Conservation (phyloP, 306 rosid species). For the Fragaria vesca region DNA sequence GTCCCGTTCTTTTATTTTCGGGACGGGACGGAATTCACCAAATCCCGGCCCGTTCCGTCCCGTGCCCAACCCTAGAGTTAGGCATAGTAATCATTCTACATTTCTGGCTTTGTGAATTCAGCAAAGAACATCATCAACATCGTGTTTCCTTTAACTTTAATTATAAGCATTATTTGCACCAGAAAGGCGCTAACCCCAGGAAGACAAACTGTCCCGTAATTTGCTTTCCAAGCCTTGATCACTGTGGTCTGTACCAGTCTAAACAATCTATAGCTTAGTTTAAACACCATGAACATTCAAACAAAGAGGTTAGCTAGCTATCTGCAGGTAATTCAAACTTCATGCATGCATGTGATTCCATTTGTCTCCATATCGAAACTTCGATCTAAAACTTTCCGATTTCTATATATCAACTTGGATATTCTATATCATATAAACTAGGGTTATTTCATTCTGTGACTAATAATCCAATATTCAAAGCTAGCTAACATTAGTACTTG, state of each 20-base stretch:
- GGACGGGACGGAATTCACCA: no score
- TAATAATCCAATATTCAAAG: slow-evolving; percentile 3
- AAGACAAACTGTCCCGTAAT: slow-evolving; percentile 5
- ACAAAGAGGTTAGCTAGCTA: background rate
- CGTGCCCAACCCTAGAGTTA: background rate
- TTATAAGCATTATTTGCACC: background rate
- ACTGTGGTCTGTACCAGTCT: background rate
- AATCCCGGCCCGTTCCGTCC: no score
- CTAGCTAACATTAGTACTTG: background rate
- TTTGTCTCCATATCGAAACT: slow-evolving; percentile 27
- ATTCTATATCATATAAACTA: background rate
- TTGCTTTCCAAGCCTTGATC: slow-evolving; percentile 9
- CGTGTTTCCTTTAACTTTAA: background rate
- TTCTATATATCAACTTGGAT: slow-evolving; percentile 24
- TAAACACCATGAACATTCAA: background rate
- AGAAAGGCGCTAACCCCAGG: background rate
- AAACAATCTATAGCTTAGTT: background rate
- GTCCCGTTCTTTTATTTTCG: no score
- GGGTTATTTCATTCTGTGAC: background rate
- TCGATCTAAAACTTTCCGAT: background rate
- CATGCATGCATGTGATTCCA: slow-evolving; percentile 21
- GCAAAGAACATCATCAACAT: slow-evolving; percentile 15
- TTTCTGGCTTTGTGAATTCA: slow-evolving; percentile 1
- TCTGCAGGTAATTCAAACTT: background rate
- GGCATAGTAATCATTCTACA: slow-evolving; percentile 19